Evolutionary conservation across 192 early-diverging fungal species (phyloP), one percentile per base, ranked within the genome.

Genomic region (Dissophora globulifera): DNA sequence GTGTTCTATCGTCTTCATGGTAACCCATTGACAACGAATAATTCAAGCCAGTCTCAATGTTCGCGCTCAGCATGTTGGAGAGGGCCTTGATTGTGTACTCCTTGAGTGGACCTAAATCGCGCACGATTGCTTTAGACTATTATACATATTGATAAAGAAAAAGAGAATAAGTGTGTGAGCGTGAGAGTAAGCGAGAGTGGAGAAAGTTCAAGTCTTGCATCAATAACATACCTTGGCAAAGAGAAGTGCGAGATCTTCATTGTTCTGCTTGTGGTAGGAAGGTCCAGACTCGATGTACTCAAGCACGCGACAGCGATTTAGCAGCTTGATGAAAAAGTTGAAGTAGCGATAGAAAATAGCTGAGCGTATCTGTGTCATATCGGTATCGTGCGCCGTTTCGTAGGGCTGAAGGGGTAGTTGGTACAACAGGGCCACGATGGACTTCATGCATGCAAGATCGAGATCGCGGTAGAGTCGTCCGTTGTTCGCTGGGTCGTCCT

Each of bases 41-140:
- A 80, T 93, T 89, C 58, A 99, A 80, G 25, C 94, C 96, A 47
- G 94, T 88, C 70, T 97, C 96, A 49, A 98, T 86, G 78, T 99
- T 99, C 6, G 93, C 92, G 11, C 91, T 88, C 22, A 99, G 78
- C 68, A 99, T 87, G 67, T 96, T 93, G 20, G 94, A 93, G 45
- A 99, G 82, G 2, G 93, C 93, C 47, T 91, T 85, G 76, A 98
- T 95, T 5, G 93, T 91, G 45, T 89, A 88, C n/a, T 96, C 93
- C 74, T 93, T 93, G 27, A 96, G 61, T 20, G 88, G 86, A 0
- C 79, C 83, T 9, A 93, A 69, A 67, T 92, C 86, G 30, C 86
- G 85, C 13, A 87, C 71, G 48, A 76, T 84, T 26, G 88, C 89
- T 42, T 86, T 90, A 11, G 86, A 84, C 72, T 88, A 33, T 16